A percentile compares a stretch with the other conserved stretches of the same genome.
Conservation (phyloP, 2,329 filamentous ascomycete genomes). For the Cladosporium halotolerans region DNA sequence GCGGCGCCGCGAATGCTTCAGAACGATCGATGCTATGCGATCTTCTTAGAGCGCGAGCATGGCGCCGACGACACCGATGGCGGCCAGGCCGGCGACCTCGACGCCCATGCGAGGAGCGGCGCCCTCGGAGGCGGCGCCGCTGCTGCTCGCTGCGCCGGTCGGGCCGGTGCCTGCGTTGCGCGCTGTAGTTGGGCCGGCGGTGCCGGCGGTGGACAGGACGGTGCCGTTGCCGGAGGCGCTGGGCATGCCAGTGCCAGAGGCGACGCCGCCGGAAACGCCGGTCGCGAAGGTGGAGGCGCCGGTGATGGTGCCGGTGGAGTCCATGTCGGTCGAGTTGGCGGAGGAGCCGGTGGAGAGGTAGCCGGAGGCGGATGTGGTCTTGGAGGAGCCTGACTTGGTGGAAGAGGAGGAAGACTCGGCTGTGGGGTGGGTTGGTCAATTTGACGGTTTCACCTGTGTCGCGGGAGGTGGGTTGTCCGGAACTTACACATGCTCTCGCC, state of each 20-base stretch:
- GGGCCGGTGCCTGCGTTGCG: constrained; percentile 4
- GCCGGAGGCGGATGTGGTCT: constrained; percentile 13
- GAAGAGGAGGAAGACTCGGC: constrained; percentile 11
- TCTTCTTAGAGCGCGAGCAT: constrained; percentile 19
- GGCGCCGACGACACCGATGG: constrained; percentile 22
- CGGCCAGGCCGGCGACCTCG: constrained; percentile 20
- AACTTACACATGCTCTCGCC: constrained; percentile 27
- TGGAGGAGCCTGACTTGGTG: constrained; percentile 13
- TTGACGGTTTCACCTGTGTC: not conserved
- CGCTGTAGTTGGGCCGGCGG: constrained; percentile 6
- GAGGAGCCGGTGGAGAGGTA: not conserved
- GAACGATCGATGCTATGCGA: not conserved
- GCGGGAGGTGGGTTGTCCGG: not conserved
- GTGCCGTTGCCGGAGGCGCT: constrained; percentile 7
- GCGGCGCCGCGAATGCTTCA: too few relatives aligned
- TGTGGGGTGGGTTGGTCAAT: constrained; percentile 5
- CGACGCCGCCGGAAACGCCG: constrained; percentile 6
- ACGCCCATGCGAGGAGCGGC: constrained; percentile 20
- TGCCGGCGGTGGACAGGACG: constrained; percentile 3
- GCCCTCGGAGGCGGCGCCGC: constrained; percentile 5
- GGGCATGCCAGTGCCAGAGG: not conserved
- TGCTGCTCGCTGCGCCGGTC: constrained; percentile 3
- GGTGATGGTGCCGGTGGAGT: not conserved
- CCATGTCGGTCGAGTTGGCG: constrained; percentile 3
- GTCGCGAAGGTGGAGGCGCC: constrained; percentile 7